Evolutionary conservation across 139 green algal species (phyloP).

Genomic region (Protoeuglena noctilucae): DNA sequence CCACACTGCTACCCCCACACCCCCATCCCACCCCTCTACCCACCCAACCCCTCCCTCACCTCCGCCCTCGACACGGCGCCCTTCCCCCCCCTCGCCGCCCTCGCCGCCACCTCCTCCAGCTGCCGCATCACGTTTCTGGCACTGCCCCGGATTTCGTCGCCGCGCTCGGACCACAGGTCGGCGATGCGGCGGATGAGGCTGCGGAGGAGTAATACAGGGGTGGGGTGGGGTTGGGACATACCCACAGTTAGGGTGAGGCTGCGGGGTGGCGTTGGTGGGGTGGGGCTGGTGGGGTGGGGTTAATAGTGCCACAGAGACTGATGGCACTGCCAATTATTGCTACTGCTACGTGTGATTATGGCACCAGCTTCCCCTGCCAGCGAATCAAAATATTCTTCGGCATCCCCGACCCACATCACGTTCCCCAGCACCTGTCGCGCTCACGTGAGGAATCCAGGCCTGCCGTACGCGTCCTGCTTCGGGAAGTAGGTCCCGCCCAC

Average conservation of each 20-base stretch:
- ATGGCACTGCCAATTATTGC: too few relatives aligned
- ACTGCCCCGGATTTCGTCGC: conserved; percentile 17
- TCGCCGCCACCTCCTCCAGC: conserved; percentile 21
- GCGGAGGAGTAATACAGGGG: too few relatives aligned
- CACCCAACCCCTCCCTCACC: too few relatives aligned
- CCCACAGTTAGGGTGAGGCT: too few relatives aligned
- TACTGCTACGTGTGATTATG: too few relatives aligned
- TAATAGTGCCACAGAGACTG: too few relatives aligned
- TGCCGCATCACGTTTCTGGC: conserved; percentile 37
- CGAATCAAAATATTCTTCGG: neutral
- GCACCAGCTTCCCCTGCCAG: conserved; percentile 11
- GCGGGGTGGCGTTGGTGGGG: too few relatives aligned
- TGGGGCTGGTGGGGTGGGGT: too few relatives aligned
- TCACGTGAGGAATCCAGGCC: conserved; percentile 60
- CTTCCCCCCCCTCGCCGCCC: neutral
- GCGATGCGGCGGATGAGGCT: conserved; percentile 41
- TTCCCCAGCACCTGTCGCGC: conserved; percentile 15
- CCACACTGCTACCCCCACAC: too few relatives aligned
- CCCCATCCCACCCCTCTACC: too few relatives aligned
- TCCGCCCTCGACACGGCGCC: neutral
- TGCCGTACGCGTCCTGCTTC: conserved; percentile 27
- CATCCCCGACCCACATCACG: neutral
- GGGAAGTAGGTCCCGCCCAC: conserved; percentile 60
- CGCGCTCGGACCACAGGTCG: conserved; percentile 26
- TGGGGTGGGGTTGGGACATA: too few relatives aligned